Evolutionary conservation across 768 basidiomycete genomes (phyloP), one percentile per base, ranked within the genome.

Genomic region (Naganishia onofrii): DNA sequence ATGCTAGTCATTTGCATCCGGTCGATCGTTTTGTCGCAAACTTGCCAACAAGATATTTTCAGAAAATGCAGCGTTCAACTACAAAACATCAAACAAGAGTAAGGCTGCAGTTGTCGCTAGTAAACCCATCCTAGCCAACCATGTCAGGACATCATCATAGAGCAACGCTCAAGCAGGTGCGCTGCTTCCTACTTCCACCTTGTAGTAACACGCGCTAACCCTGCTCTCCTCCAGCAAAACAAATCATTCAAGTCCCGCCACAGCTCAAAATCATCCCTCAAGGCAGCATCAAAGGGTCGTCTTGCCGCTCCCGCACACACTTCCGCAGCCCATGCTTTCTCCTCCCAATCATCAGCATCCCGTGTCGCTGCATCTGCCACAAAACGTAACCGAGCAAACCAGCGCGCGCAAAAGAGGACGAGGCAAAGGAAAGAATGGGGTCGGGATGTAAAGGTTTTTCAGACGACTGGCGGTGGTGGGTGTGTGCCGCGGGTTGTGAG

Each of bases 181-280:
- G 85, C 75, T 57, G 60, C 63, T 12, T 36, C 23, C 5, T 63
- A 55, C 44, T 23, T 36, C 46, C 15, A 53, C 71, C 44, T 28
- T 56, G 60, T 64, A 26, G 66, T 66, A 34, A 38, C 51, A 55
- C 57, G 46, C 57, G 65, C 54, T 23, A 36, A 19, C 9, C 36
- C 21, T 31, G 32, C 55, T 31, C 7, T 32, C 4, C 55, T 32
- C 26, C 72, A 93, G 91, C 83, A 87, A 84, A 96, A 98, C 82
- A 98, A 98, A 81, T 74, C 86, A 1, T 97, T 90, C 85, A 97
- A 97, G 82, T 92, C 92, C 1, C 90, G 88, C 78, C 91, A 93
- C 84, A 86, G 92, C 1, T 87, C 90, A 15, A 96, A 96, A 82
- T 87, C 89, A 0, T 84, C 90, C 0, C 76, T 96, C 46, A 93